Percentiles rank a stretch among this genome's conserved stretches.
Conservation (phyloP, 306 rosid genomes). For the Prunus campanulata region DNA sequence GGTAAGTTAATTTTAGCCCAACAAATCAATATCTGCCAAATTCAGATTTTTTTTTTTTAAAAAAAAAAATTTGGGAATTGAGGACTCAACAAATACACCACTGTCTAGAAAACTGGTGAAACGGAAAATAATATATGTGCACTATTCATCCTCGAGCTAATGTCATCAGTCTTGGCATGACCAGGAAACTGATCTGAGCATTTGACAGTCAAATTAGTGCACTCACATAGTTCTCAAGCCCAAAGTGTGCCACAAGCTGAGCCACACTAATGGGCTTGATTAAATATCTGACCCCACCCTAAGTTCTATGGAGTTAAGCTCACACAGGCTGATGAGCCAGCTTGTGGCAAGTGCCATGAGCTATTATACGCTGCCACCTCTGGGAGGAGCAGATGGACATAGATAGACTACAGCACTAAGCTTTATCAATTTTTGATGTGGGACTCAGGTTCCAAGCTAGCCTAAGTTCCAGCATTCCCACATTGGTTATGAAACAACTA, state of each 20-base stretch:
- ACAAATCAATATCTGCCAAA: not conserved
- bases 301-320: not conserved
- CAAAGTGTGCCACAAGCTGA: not conserved
- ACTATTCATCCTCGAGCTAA: too few relatives aligned
- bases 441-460: not conserved
- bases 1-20: too few relatives aligned
- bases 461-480: not conserved
- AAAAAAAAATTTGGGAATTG: not conserved
- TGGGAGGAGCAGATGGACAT: not conserved
- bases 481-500: not conserved
- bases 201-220: not conserved
- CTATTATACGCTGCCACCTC: not conserved
- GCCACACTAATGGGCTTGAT: not conserved
- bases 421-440: too few relatives aligned
- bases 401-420: too few relatives aligned
- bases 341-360: not conserved
- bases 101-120: not conserved
- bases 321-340: not conserved
- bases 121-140: too few relatives aligned
- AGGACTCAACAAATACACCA: not conserved
- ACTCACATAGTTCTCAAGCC: not conserved
- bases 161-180: not conserved
- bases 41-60: too few relatives aligned
- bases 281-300: not conserved
- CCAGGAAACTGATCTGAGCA: not conserved